Evolutionary conservation across 345 rosid genomes (phyloP).

Genomic region (Linum trigynum): DNA sequence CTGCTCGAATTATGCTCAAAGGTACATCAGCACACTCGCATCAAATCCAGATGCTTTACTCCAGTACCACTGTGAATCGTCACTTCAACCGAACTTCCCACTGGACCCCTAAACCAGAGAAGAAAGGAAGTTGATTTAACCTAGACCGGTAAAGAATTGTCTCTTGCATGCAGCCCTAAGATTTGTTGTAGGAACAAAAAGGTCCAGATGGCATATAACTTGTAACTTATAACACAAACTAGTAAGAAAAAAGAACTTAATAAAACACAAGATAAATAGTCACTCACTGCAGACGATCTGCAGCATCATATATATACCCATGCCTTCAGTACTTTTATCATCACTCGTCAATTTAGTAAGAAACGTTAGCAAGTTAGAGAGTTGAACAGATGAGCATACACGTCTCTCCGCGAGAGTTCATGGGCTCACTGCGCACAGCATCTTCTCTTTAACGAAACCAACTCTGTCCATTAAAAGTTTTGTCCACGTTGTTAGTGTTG

Average conservation of each 20-base stretch:
- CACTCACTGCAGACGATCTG: slow-evolving; percentile 78
- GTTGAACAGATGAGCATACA: slow-evolving; percentile 30
- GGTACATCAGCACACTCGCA: slow-evolving; percentile 27
- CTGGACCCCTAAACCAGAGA: slow-evolving; percentile 62
- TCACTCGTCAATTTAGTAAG: slow-evolving; percentile 5
- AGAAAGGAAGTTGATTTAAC: neutral
- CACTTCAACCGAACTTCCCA: slow-evolving; percentile 78
- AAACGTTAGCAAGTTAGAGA: neutral
- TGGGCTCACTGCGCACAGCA: slow-evolving; percentile 76
- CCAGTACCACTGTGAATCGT: slow-evolving; percentile 67
- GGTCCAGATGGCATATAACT: neutral
- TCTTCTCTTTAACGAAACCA: slow-evolving; percentile 96
- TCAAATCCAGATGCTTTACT: slow-evolving; percentile 54
- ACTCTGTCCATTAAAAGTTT: slow-evolving; percentile 87
- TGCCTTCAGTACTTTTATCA: slow-evolving; percentile 49
- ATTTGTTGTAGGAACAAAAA: neutral
- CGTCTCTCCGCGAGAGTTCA: slow-evolving; percentile 82
- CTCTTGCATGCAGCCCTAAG: neutral
- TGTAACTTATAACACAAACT: too few relatives aligned
- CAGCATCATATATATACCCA: slow-evolving; percentile 94
- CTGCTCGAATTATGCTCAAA: neutral
- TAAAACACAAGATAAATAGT: neutral
- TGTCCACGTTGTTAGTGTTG: slow-evolving; percentile 25
- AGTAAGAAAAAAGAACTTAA: neutral
- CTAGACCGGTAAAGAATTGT: neutral